Evolutionary conservation across 306 rosid species (phyloP), one percentile per base, ranked within the genome.

Genomic region (Casuarina cunninghamiana): DNA sequence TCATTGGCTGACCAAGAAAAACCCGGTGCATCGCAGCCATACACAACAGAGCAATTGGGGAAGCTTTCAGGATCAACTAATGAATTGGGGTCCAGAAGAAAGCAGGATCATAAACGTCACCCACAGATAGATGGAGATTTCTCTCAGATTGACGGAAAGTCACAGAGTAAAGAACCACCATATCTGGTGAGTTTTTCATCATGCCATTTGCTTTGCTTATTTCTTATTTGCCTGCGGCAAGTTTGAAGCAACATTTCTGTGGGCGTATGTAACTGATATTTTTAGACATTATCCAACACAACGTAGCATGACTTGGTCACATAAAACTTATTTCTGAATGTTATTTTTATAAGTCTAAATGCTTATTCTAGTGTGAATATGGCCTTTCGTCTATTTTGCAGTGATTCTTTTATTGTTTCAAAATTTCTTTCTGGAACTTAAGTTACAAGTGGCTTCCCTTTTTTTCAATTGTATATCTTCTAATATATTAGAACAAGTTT

Each of bases 31-130:
- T 82, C 84, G 10, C 82, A 70, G 62, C 74, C 84, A 4, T 75
- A 76, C 39, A 75, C 81, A 70, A 21, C 75, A 35, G 74, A 72
- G 54, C 77, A 78, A 76, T 66, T 46, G 3, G 84, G 84, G 55
- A 84, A 87, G 45, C 76, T 84, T 70, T 74, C 82, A 5, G 89
- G 83, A 58, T 83, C 85, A 66, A 57, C 63, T 66, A 84, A 73
- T 76, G 91, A 76, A 54, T 89, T 67, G 17, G 91, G 88, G 51
- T 78, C 86, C 61, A 79, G 83, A 37, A 86, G 87, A 71, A 70
- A 71, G 78, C 88, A 74, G 60, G 92, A 93, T 71, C 65, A 78
- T 51, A 83, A 78, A 62, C 68, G 42, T 76, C 86, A 84, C 53
- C 37, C 88, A 6, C 90, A 86, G 49, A 82, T 84, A 80, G 49